Conservation (phyloP, 1,139 yeast species). For the Taphrina pruni region DNA sequence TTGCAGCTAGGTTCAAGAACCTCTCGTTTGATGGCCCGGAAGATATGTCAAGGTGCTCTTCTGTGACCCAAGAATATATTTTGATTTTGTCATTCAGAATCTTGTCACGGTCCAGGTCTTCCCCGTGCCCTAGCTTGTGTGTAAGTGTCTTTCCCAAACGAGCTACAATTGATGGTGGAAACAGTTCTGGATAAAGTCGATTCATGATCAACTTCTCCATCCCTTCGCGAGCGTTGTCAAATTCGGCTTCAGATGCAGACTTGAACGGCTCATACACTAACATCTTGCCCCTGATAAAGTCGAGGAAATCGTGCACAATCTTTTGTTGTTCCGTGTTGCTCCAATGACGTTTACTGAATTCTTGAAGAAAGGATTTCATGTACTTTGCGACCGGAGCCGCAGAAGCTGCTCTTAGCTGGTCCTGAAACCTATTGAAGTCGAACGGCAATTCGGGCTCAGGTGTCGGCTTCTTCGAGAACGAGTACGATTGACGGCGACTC, state of each 20-base stretch:
- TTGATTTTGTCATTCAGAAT: slow-evolving; percentile 63
- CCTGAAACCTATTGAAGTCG: slow-evolving; percentile 81
- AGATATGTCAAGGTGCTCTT: slow-evolving; percentile 75
- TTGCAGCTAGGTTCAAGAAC: slow-evolving; percentile 71
- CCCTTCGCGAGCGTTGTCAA: slow-evolving; percentile 84
- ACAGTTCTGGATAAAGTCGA: slow-evolving; percentile 75
- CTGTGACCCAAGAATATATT: slow-evolving; percentile 75
- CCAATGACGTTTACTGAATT: slow-evolving; percentile 76
- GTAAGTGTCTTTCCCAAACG: slow-evolving; percentile 53
- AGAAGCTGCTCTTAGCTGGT: slow-evolving; percentile 69
- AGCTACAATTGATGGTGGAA: slow-evolving; percentile 69
- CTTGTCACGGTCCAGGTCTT: slow-evolving; percentile 69
- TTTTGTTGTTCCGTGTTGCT: slow-evolving; percentile 77
- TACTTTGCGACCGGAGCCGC: slow-evolving; percentile 93
- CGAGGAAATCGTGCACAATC: slow-evolving; percentile 73
- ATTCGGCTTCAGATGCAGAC: slow-evolving; percentile 63
- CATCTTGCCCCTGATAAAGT: slow-evolving; percentile 72
- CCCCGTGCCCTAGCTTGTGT: slow-evolving; percentile 55
- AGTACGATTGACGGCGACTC: slow-evolving; percentile 38
- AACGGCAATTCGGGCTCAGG: slow-evolving; percentile 56
- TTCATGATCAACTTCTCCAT: slow-evolving; percentile 92
- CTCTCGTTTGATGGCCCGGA: slow-evolving; percentile 51
- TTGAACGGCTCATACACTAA: slow-evolving; percentile 69
- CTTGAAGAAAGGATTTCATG: slow-evolving; percentile 67
- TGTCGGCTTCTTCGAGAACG: slow-evolving; percentile 42